These are phyloP conservation scores for Lasiodiplodia gonubiensis DNA, from an alignment of 2,329 filamentous ascomycete genomes.

Conservation along the genomic window DNA sequence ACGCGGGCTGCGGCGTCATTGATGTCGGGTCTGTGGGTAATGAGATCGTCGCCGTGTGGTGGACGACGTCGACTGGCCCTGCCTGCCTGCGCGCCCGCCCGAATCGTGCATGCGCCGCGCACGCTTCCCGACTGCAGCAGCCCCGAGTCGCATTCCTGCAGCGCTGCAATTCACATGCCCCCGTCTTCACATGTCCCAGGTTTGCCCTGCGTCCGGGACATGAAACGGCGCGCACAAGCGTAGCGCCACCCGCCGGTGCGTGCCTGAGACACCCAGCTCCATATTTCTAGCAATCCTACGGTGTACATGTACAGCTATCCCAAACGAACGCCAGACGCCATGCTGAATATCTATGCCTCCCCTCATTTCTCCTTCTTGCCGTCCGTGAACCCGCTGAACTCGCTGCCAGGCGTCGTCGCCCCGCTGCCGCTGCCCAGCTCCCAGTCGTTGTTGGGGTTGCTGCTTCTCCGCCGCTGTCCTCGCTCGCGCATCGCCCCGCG, in stretches of 20 bases:
- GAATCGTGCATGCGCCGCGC: constrained; percentile 15
- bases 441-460: constrained; percentile 33
- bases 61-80: background rate
- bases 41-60: background rate
- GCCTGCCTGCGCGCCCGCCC: background rate
- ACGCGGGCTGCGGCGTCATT: constrained; percentile 17
- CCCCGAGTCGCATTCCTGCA: background rate
- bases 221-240: constrained; percentile 12
- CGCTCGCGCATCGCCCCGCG: constrained; percentile 81
- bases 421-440: constrained; percentile 32
- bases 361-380: constrained; percentile 25
- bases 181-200: constrained; percentile 10
- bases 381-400: constrained; percentile 28
- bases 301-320: constrained; percentile 9
- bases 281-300: constrained; percentile 10
- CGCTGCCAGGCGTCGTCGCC: constrained; percentile 36
- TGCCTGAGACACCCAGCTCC: constrained; percentile 17
- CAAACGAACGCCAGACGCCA: constrained; percentile 26
- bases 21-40: constrained; percentile 19
- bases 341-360: constrained; percentile 10
- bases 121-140: constrained; percentile 10
- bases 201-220: background rate
- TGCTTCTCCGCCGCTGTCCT: constrained; percentile 63
- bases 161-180: background rate
- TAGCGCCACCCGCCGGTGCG: background rate